These are phyloP conservation scores for Patellaria atrata DNA, from an alignment of 495 filamentous ascomycete species.

Conservation along the genomic window DNA sequence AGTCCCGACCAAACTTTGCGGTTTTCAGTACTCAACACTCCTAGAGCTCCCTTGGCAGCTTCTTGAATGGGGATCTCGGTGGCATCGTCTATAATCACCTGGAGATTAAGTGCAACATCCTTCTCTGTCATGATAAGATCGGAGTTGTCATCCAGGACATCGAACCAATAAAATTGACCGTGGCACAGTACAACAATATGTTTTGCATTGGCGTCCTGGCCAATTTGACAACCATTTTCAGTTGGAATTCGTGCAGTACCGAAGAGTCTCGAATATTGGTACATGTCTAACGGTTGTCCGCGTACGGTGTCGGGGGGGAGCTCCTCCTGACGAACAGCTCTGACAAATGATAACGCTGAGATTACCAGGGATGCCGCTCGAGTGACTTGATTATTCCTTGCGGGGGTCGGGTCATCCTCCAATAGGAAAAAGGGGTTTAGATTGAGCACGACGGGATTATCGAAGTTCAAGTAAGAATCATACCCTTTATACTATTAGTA, in stretches of 20 bases:
- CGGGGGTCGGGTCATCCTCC: constrained; percentile 94
- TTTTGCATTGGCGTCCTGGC: constrained; percentile 75
- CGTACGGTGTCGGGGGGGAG: constrained; percentile 76
- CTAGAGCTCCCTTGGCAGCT: constrained; percentile 83
- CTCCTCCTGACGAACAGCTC: constrained; percentile 86
- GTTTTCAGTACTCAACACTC: constrained; percentile 92
- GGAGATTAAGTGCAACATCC: constrained; percentile 80
- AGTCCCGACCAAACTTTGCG: constrained; percentile 89
- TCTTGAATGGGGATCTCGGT: constrained; percentile 79
- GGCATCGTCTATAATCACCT: constrained; percentile 85
- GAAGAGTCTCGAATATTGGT: constrained; percentile 92
- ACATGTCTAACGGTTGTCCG: constrained; percentile 84
- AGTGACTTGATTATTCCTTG: constrained; percentile 90
- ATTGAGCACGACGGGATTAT: constrained; percentile 95
- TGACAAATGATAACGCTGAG: constrained; percentile 81
- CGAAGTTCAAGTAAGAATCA: constrained; percentile 94
- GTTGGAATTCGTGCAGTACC: constrained; percentile 91
- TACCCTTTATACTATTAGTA: constrained; percentile 53
- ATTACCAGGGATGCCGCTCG: constrained; percentile 83
- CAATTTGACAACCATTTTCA: constrained; percentile 89
- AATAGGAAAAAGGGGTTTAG: constrained; percentile 95
- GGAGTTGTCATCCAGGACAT: constrained; percentile 85
- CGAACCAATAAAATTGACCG: constrained; percentile 98
- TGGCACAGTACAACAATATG: constrained; percentile 91
- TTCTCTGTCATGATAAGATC: constrained; percentile 97